Percentiles rank a stretch among this genome's conserved stretches.
Evolutionary conservation across 257 asterid species (phyloP).

Genomic region (Capsicum pubescens): DNA sequence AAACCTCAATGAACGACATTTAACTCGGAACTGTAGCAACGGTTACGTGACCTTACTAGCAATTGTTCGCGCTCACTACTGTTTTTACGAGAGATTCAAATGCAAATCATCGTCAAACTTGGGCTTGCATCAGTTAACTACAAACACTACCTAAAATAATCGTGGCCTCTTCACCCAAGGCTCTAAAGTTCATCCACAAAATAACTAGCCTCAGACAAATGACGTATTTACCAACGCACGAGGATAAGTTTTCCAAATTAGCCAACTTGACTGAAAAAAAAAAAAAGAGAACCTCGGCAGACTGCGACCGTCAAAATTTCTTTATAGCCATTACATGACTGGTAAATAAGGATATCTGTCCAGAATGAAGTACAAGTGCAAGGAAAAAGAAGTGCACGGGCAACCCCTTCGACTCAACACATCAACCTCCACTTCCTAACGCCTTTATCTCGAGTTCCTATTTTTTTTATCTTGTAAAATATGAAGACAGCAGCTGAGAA

Average conservation of each 20-base stretch:
- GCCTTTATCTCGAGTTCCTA: not conserved
- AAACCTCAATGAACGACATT: not conserved
- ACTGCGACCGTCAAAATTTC: slow-evolving; percentile 5
- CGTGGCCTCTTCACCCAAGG: not conserved
- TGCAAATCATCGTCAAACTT: not conserved
- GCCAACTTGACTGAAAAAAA: not conserved
- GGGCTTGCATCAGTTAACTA: not conserved
- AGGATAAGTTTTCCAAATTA: not conserved
- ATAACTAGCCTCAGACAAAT: slow-evolving; percentile 11
- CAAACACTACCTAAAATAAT: not conserved
- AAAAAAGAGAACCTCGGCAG: not conserved
- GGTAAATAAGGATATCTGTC: not conserved
- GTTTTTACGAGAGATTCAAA: not conserved
- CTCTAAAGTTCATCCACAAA: not conserved
- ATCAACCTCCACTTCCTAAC: not conserved
- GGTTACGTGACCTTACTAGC: not conserved
- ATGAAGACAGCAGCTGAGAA: slow-evolving; percentile 10
- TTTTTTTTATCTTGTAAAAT: not conserved
- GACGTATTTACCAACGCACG: not conserved
- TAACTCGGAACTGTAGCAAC: not conserved
- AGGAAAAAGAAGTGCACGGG: not conserved
- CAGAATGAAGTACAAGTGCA: not conserved
- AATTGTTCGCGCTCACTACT: not conserved
- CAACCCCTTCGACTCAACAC: not conserved
- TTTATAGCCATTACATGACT: not conserved